phyloP scores from a whole-genome alignment of 306 rosid species.

The Begonia loranthoides region DNA sequence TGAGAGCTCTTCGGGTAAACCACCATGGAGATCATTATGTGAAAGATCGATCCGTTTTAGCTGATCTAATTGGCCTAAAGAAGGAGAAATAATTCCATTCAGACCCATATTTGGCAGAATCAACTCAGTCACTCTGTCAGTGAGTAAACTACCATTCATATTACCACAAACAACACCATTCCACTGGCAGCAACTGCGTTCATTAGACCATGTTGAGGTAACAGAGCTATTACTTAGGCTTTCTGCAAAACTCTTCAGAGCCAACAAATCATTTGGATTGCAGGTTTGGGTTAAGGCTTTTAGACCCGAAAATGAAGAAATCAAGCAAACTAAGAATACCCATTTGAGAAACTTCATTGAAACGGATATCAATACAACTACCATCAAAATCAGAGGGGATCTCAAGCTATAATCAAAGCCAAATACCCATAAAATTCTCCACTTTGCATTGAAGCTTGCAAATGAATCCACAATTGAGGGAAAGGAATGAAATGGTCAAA shows the following conservation, averaged over 20 bases:
- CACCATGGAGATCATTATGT: conserved; percentile 41
- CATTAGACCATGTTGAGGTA: conserved; percentile 34
- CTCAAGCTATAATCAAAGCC: conserved; percentile 16
- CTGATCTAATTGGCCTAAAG: conserved; percentile 36
- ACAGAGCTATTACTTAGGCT: conserved; percentile 35
- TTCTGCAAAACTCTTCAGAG: conserved; percentile 50
- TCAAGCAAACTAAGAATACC: conserved; percentile 33
- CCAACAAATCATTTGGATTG: conserved; percentile 40
- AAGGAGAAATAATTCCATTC: conserved; percentile 40
- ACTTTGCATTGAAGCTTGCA: conserved; percentile 21
- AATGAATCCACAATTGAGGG: conserved; percentile 21
- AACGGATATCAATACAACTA: conserved; percentile 24
- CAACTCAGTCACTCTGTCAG: conserved; percentile 45
- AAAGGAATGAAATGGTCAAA: conserved; percentile 23
- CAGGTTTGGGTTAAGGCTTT: conserved; percentile 19
- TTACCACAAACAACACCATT: conserved; percentile 49
- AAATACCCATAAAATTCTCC: conserved; percentile 20
- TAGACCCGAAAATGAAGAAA: conserved; percentile 29
- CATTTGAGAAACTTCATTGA: conserved; percentile 25
- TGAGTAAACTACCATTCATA: conserved; percentile 17
- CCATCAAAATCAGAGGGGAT: conserved; percentile 25
- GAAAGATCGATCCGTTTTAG: conserved; percentile 51
- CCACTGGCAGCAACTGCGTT: conserved; percentile 50
- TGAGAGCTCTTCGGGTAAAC: conserved; percentile 42
- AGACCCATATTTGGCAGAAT: conserved; percentile 41